These are phyloP conservation scores for Arthrobotrys sinensis DNA, from an alignment of 2,329 filamentous ascomycete genomes.

Conservation along the genomic window DNA sequence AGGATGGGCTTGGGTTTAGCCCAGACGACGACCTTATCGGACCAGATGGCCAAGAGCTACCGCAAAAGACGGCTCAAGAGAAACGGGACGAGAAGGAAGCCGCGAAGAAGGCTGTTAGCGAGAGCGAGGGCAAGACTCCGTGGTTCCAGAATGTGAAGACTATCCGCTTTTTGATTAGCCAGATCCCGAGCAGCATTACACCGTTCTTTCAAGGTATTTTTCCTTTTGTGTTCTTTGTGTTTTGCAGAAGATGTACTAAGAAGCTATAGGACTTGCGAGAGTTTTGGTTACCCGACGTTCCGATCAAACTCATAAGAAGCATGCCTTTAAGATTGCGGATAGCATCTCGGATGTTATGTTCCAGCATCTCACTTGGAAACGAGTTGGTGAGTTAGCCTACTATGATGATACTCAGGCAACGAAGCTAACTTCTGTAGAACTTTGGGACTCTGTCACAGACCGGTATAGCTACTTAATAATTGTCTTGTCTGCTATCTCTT, in stretches of 20 bases:
- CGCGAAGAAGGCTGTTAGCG: constrained; percentile 64
- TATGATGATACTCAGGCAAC: constrained; percentile 43
- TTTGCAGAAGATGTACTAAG: constrained; percentile 5
- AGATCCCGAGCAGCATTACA: constrained; percentile 83
- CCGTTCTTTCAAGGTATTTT: constrained; percentile 80
- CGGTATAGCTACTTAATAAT: constrained; percentile 87
- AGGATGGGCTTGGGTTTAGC: constrained; percentile 63
- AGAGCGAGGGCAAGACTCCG: constrained; percentile 66
- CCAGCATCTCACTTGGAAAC: constrained; percentile 64
- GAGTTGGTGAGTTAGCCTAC: constrained; percentile 62
- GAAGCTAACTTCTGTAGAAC: constrained; percentile 68
- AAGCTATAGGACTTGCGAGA: constrained; percentile 76
- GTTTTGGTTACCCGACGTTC: constrained; percentile 82
- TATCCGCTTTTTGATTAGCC: constrained; percentile 82
- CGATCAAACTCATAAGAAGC: constrained; percentile 77
- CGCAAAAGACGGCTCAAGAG: constrained; percentile 61
- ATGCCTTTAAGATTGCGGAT: constrained; percentile 75
- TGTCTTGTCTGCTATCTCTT: constrained; percentile 82
- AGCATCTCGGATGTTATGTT: constrained; percentile 64
- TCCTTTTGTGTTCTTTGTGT: constrained; percentile 18
- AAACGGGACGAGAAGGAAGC: constrained; percentile 64
- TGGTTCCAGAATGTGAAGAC: constrained; percentile 83
- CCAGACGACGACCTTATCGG: constrained; percentile 58
- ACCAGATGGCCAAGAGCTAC: constrained; percentile 58
- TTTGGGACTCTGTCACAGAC: constrained; percentile 75